Evolutionary conservation across 176 grass and related monocot species (phyloP).

Genomic region (Poa annua): DNA sequence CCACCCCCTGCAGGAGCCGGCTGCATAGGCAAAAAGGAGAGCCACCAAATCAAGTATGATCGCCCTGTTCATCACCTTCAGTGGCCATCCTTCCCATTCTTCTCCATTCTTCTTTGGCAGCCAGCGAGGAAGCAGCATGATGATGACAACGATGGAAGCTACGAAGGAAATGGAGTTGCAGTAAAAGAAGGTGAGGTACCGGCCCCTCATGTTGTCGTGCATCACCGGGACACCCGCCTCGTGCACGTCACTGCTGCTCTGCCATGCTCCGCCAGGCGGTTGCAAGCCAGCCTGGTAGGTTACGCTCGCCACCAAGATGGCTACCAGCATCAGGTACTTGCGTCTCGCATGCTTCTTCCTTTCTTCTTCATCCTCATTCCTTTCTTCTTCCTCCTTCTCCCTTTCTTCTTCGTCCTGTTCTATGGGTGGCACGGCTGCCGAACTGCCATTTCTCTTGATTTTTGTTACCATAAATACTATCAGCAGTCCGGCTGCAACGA

Average conservation of each 20-base stretch:
- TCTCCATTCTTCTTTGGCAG: background rate
- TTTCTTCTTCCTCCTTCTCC: background rate
- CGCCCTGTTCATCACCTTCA: constrained; percentile 5
- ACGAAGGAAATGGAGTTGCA: constrained; percentile 10
- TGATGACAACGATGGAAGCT: constrained; percentile 16
- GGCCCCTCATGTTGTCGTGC: background rate
- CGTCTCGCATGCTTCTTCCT: constrained; percentile 10
- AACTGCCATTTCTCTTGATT: background rate
- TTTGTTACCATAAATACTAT: background rate
- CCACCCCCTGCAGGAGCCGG: constrained; percentile 20
- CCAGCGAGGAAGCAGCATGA: background rate
- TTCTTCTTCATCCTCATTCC: background rate
- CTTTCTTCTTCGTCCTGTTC: background rate
- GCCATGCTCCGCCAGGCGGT: background rate
- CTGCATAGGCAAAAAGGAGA: constrained; percentile 26
- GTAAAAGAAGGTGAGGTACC: background rate
- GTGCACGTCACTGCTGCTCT: background rate
- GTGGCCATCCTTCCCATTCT: background rate
- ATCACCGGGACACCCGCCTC: background rate
- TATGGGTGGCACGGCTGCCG: background rate
- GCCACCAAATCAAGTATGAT: constrained; percentile 36
- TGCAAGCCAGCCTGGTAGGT: background rate
- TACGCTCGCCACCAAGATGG: constrained; percentile 3
- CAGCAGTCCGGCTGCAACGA: background rate
- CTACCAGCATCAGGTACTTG: background rate